Conservation (phyloP, 2,329 filamentous ascomycete species). For the Alternaria viburni region DNA sequence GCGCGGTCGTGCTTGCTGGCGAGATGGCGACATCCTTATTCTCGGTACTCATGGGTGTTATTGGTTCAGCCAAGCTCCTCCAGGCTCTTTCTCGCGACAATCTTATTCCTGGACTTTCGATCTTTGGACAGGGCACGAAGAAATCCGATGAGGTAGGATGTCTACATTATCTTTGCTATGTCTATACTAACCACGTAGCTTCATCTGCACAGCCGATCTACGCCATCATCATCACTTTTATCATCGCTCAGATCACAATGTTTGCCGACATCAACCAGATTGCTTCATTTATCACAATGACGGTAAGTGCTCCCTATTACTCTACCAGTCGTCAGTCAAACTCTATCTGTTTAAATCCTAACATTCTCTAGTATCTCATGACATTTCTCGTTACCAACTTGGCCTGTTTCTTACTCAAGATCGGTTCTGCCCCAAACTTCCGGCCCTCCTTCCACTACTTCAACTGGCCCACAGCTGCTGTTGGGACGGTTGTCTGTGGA, state of each 20-base stretch:
- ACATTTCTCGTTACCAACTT: slow-evolving; percentile 89
- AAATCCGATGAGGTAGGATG: slow-evolving; percentile 65
- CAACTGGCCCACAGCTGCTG: slow-evolving; percentile 80
- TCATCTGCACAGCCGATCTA: slow-evolving; percentile 60
- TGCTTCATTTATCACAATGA: slow-evolving; percentile 88
- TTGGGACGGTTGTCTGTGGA: slow-evolving; percentile 76
- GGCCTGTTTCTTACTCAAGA: slow-evolving; percentile 84
- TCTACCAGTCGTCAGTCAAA: background rate
- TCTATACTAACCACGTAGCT: background rate
- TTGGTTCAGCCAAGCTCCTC: slow-evolving; percentile 82
- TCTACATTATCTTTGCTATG: background rate
- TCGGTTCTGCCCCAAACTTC: slow-evolving; percentile 88
- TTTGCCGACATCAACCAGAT: slow-evolving; percentile 87
- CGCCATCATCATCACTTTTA: slow-evolving; percentile 77
- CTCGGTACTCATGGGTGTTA: slow-evolving; percentile 85
- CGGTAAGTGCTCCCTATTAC: slow-evolving; percentile 41
- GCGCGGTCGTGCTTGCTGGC: slow-evolving; percentile 74
- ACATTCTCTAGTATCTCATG: slow-evolving; percentile 69
- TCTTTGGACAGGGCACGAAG: slow-evolving; percentile 76
- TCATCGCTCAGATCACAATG: slow-evolving; percentile 78
- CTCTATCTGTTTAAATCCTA: background rate
- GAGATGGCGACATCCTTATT: slow-evolving; percentile 85
- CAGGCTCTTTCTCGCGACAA: slow-evolving; percentile 83
- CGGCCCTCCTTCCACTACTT: slow-evolving; percentile 89
- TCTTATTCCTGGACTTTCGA: slow-evolving; percentile 74